Evolutionary conservation across 768 basidiomycete species (phyloP), one percentile per base, ranked within the genome.

Genomic region (Xanthoconium purpureum): DNA sequence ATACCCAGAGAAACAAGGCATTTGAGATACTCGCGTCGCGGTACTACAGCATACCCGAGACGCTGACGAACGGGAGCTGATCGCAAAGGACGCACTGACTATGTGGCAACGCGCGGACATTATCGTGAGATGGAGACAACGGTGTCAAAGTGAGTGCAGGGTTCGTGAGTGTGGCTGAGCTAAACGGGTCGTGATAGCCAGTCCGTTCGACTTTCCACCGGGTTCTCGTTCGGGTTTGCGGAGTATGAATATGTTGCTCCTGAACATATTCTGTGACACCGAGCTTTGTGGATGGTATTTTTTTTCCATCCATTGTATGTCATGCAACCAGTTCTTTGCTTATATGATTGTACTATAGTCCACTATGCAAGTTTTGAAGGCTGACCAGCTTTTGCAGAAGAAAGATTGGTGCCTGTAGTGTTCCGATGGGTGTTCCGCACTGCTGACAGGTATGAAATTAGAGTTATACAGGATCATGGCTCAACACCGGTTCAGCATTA

Each of bases 91-190:
- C 9, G 29, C 42, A 3, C 33, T 32, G 53, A 50, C 53, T 4
- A 59, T 62, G 51, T 65, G 64, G 63, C 12, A 62, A 8, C 53
- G 60, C 9, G 62, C 55, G 5, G 55, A 56, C 12, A 10, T 17
- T 7, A 40, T 62, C 29, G 53, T 65, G 30, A 39, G 40, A 24
- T 66, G 64, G 64, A 50, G 61, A 32, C 24, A 15, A 20, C 49
- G 28, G 28, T 43, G 33, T 43, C 40, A 13, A 56, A 60, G 63
- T 65, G 1, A 4, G 60, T 58, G 20, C 30, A 11, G 14, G 15
- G 9, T 33, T 6, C 11, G 11, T n/a, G 32, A 6, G 13, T 14
- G n/a, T 8, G 18, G 36, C 20, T 10, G 33, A 17, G 35, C 47
- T 39, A 14, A 58, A 6, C 1, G 47, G 14, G 3, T 7, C 15